Evolutionary conservation across 805 yeast species (phyloP).

Genomic region (Yarrowia divulgata): DNA sequence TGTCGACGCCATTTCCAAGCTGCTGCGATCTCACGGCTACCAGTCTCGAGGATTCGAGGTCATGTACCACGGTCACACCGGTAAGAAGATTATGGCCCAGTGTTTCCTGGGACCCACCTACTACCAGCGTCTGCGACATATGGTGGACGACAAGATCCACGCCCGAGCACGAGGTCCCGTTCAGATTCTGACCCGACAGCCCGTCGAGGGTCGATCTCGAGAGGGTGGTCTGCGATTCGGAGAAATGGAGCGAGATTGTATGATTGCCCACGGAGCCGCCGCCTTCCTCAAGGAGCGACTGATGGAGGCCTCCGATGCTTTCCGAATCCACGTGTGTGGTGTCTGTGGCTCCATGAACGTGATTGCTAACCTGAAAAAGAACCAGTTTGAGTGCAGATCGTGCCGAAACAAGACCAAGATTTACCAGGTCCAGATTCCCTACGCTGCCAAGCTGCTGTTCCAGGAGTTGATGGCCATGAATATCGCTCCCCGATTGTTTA

Average conservation of each 20-base stretch:
- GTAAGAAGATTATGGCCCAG: conserved; percentile 96
- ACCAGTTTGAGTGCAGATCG: conserved; percentile 97
- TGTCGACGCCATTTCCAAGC: conserved; percentile 92
- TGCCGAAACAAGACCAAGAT: conserved; percentile 98
- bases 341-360: conserved; percentile 98
- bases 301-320: conserved; percentile 99
- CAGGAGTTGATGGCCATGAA: conserved; percentile 99
- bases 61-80: conserved; percentile 98
- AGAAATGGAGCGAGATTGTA: conserved; percentile 99
- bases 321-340: conserved; percentile 97
- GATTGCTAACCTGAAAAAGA: conserved; percentile 95
- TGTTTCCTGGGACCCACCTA: conserved; percentile 99
- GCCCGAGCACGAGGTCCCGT: conserved; percentile 99
- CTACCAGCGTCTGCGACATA: conserved; percentile 97
- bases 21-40: conserved; percentile 93
- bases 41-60: conserved; percentile 99
- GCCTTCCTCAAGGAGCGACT: conserved; percentile 96
- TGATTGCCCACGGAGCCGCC: conserved; percentile 99
- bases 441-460: conserved; percentile 97
- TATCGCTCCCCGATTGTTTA: conserved; percentile 94
- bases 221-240: conserved; percentile 99
- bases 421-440: conserved; percentile 96
- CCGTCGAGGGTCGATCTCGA: conserved; percentile 98
- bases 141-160: conserved; percentile 99
- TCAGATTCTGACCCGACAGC: conserved; percentile 96